Evolutionary conservation across 768 basidiomycete genomes (phyloP).

Genomic region (Harrya chromipes): DNA sequence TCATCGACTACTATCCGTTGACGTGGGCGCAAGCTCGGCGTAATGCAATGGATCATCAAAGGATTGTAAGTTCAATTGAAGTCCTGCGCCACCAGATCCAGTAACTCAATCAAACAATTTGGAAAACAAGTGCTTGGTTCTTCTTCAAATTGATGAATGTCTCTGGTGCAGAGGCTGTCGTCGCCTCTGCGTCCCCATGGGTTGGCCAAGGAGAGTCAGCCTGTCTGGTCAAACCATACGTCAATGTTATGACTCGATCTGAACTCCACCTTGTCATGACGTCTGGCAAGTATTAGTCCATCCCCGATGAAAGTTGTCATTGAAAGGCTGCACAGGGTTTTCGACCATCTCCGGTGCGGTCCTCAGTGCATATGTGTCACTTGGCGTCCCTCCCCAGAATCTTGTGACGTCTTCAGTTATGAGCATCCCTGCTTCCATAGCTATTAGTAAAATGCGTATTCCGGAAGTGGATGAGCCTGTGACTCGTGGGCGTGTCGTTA

Average conservation of each 20-base stretch:
- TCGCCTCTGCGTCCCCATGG: conserved; percentile 91
- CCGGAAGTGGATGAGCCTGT: conserved; percentile 86
- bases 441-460: conserved; percentile 83
- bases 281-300: conserved; percentile 48
- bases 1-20: background rate
- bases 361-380: conserved; percentile 74
- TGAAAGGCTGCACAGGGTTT: conserved; percentile 46
- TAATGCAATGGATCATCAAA: conserved; percentile 92
- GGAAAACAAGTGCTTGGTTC: conserved; percentile 70
- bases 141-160: conserved; percentile 91
- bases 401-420: conserved; percentile 88
- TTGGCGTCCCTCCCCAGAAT: conserved; percentile 77
- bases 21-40: conserved; percentile 48
- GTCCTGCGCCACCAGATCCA: background rate
- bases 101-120: background rate
- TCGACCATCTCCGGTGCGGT: conserved; percentile 93
- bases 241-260: conserved; percentile 80
- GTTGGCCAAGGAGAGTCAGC: conserved; percentile 90
- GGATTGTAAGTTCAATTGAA: conserved; percentile 56
- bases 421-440: conserved; percentile 93
- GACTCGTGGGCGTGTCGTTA: conserved; percentile 74
- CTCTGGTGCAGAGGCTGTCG: conserved; percentile 93
- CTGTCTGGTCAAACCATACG: conserved; percentile 80
- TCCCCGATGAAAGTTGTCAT: background rate
- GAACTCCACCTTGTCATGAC: conserved; percentile 90